Percentiles rank a stretch among this genome's conserved stretches.
Evolutionary conservation across 306 rosid species (phyloP).

Genomic region (Crotalaria pallida): DNA sequence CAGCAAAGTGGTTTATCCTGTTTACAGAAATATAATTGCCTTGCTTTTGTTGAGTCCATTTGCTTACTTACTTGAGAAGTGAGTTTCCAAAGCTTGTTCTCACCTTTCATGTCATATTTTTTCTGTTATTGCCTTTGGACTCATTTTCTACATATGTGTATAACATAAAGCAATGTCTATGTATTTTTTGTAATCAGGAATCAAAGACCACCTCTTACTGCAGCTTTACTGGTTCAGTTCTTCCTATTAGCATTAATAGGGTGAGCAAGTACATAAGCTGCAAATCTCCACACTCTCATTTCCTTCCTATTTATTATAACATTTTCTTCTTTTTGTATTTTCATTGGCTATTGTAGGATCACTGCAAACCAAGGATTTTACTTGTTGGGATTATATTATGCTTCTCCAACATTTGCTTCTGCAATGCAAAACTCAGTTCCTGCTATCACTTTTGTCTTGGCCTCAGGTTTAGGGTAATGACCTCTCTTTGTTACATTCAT

Average conservation of each 20-base stretch:
- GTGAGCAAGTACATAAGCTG: slow-evolving; percentile 34
- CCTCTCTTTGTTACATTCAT: background rate
- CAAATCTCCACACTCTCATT: background rate
- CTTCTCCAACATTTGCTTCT: slow-evolving; percentile 75
- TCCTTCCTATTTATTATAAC: slow-evolving; percentile 4
- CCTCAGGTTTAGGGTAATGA: slow-evolving; percentile 50
- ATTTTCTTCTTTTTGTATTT: background rate
- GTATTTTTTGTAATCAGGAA: slow-evolving; percentile 35
- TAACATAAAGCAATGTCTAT: background rate
- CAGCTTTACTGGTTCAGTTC: slow-evolving; percentile 54
- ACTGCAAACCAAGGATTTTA: slow-evolving; percentile 80
- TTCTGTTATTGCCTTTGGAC: background rate
- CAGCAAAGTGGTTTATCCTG: slow-evolving; percentile 61
- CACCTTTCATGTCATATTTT: background rate
- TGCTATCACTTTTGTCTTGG: slow-evolving; percentile 60
- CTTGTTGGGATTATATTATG: slow-evolving; percentile 60
- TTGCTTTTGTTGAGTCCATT: slow-evolving; percentile 48
- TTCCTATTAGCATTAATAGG: slow-evolving; percentile 66
- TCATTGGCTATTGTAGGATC: slow-evolving; percentile 26
- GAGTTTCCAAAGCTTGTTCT: slow-evolving; percentile 21
- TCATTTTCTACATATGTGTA: background rate
- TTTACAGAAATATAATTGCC: slow-evolving; percentile 62
- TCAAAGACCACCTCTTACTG: slow-evolving; percentile 62
- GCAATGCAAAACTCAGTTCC: slow-evolving; percentile 78
- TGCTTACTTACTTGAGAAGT: slow-evolving; percentile 67